Base-by-base conservation (phyloP, 176 grass and related monocot species). In the Metroxylon sagu region DNA sequence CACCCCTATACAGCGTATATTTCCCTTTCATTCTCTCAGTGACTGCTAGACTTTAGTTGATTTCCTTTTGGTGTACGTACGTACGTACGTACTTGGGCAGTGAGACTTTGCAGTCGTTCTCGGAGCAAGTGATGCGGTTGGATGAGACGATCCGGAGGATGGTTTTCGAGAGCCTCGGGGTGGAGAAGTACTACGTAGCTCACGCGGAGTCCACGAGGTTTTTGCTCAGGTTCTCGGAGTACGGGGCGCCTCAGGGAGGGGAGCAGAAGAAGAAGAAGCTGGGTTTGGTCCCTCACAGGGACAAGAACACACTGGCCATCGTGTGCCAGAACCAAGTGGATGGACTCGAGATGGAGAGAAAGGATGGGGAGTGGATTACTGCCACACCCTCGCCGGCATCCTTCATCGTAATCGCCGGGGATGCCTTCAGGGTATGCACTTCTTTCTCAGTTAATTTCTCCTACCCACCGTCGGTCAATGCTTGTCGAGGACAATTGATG, bases 301-400 rank as follows among this genome's bases (percentile, higher is more conserved):
- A 80, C 71, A 15, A 17, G 53, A 64, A 0, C 65, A 19, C 58
- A 52, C 1, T 64, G 5, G 63, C 59, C 39, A 1, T 16, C 1
- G 62, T 80, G 59, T 26, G 62, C 49, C 78, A 80, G 71, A 58
- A 80, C 58, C 65, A 80, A 26, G 78, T 80, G 16, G 71, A 69
- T 26, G 78, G 78, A 0, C 78, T 80, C 16, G 71, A 80, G 71
- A 48, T 74, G 35, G 59, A 48, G 57, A 29, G 6, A 52, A 35
- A 51, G 4, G 71, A 53, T 21, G 78, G 78, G 14, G 25, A n/a
- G 18, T 80, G 78, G 77, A 19, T 64, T 21, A 62, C 72, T 55
- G 61, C 66, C 56, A 57, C 48, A 14, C 76, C 82, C 1, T 31
- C 51, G 1, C 76, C 71, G 51, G 52, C 65, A 0, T 68, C 72